Percentiles rank a stretch among this genome's conserved stretches.
Conservation (phyloP, 345 rosid genomes). For the Lenwebbia sp. region DNA sequence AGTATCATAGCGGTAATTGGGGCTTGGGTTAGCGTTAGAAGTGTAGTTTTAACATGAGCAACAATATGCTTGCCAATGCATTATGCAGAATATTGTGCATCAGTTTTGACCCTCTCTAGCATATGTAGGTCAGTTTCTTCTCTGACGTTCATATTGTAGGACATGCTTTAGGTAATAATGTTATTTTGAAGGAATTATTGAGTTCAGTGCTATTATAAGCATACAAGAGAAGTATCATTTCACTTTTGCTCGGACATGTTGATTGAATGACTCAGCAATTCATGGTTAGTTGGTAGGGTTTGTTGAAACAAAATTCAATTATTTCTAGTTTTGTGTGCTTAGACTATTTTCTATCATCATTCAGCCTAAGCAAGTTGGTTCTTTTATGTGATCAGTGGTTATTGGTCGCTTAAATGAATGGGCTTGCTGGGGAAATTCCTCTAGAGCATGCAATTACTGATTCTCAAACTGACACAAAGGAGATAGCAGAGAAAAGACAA, state of each 20-base stretch:
- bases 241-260: neutral
- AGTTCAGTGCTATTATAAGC: neutral
- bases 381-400: neutral
- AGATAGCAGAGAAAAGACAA: too few species aligned
- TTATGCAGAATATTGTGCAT: too few species aligned
- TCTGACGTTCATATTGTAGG: neutral
- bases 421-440: neutral
- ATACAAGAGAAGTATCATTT: neutral
- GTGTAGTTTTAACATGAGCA: too few species aligned
- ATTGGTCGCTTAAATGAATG: neutral
- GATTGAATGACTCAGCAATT: neutral
- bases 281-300: neutral
- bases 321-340: neutral
- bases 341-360: neutral
- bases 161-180: neutral
- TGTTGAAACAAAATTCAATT: neutral
- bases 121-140: neutral
- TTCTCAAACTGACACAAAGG: too few species aligned
- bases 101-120: neutral
- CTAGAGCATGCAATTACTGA: too few species aligned
- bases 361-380: neutral
- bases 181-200: neutral
- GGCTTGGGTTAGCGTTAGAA: too few species aligned
- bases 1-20: too few species aligned
- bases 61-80: too few species aligned